Evolutionary conservation across 2,329 filamentous ascomycete genomes (phyloP).

Genomic region (Ciborinia camelliae): DNA sequence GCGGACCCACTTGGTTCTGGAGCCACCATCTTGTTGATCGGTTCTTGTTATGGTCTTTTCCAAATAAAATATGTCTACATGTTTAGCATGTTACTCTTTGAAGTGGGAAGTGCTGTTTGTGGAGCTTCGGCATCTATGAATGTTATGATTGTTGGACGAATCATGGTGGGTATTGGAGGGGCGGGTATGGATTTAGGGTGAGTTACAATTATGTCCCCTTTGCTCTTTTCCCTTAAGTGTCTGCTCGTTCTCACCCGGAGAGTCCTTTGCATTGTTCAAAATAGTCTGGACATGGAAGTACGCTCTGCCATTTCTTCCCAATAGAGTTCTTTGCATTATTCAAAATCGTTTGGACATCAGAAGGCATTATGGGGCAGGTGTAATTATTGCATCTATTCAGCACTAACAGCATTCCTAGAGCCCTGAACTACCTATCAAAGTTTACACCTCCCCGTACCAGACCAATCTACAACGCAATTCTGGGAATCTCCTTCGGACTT

Average conservation of each 20-base stretch:
- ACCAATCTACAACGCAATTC: background rate
- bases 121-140: constrained; percentile 35
- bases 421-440: background rate
- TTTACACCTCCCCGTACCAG: background rate
- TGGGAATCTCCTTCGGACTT: background rate
- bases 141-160: constrained; percentile 46
- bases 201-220: background rate
- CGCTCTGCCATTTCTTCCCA: too few species aligned
- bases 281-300: too few species aligned
- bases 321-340: too few species aligned
- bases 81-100: constrained; percentile 22
- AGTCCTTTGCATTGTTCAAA: too few species aligned
- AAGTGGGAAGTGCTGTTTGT: constrained; percentile 33
- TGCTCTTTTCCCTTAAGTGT: background rate
- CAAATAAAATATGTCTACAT: constrained; percentile 30
- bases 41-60: constrained; percentile 26
- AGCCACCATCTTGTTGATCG: constrained; percentile 29
- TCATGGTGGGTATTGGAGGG: constrained; percentile 42
- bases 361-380: too few species aligned
- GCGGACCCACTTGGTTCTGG: constrained; percentile 34
- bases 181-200: background rate
- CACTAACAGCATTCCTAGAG: background rate
- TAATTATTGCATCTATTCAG: too few species aligned
- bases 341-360: too few species aligned
- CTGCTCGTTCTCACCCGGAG: too few species aligned